Conservation (phyloP, 768 basidiomycete genomes). For the Leccinum subgranulosum region DNA sequence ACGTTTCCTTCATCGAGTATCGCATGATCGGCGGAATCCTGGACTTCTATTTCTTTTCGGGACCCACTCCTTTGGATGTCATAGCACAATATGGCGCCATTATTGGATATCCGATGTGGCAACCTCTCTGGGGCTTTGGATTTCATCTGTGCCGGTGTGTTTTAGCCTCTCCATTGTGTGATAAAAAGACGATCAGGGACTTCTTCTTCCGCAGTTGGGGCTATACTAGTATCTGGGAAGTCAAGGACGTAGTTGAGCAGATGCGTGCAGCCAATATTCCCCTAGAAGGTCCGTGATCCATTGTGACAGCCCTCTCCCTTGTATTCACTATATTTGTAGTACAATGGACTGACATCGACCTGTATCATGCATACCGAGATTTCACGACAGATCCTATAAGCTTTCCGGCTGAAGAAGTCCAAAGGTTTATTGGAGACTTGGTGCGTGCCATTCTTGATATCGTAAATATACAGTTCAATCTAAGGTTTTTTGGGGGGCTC, state of each 20-base stretch:
- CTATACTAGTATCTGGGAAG: slow-evolving; percentile 48
- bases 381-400: slow-evolving; percentile 66
- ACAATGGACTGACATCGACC: slow-evolving; percentile 76
- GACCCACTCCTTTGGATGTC: slow-evolving; percentile 47
- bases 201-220: slow-evolving; percentile 35
- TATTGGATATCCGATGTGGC: slow-evolving; percentile 65
- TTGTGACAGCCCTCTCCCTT: background rate
- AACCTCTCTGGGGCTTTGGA: slow-evolving; percentile 72
- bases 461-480: background rate
- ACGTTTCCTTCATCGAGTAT: slow-evolving; percentile 65
- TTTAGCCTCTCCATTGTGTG: background rate
- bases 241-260: slow-evolving; percentile 45
- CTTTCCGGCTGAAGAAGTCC: slow-evolving; percentile 53
- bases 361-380: slow-evolving; percentile 67
- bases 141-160: slow-evolving; percentile 66
- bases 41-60: slow-evolving; percentile 75
- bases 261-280: slow-evolving; percentile 70
- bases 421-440: slow-evolving; percentile 49
- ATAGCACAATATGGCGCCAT: slow-evolving; percentile 66
- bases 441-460: slow-evolving; percentile 33
- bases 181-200: too few relatives aligned
- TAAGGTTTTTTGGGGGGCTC: background rate
- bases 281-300: slow-evolving; percentile 50
- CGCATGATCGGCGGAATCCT: slow-evolving; percentile 69
- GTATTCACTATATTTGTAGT: slow-evolving; percentile 31